Base-by-base conservation (phyloP, 1,139 yeast genomes). In the Kodamaea sp. region DNA sequence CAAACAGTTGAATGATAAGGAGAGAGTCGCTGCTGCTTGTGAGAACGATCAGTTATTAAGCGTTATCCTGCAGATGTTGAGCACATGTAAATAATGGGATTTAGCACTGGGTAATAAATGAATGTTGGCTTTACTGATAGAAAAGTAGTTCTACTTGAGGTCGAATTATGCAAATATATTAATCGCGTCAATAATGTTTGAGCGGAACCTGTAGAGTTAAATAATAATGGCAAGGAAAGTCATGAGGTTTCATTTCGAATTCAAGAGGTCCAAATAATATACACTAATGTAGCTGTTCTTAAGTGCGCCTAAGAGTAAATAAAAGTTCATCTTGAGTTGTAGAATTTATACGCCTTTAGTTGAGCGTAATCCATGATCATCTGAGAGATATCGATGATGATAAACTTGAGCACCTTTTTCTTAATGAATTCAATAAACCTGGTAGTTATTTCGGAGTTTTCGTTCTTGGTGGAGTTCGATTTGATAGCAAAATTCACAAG, bases 1-100 rank as follows among this genome's bases (percentile, higher is more conserved):
- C 60, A 90, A 92, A 55, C 99, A 94, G 61, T 74, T 94, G 43
- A 92, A 92, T 55, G 99, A 94, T 57, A 94, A 94, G 63, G 99
- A 94, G 59, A 71, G 99, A 44, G 97, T 92, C 1, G 96, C 97
- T 18, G 98, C 98, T 12, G 99, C 99, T 0, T 90, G 97, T 61
- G 98, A 94, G 53, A 94, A 94, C 50, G 96, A 87, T 40, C 98
- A 94, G 63, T 69, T 94, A 29, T 66, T 90, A 38, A 76, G 80
- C 21, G 98, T 94, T 12, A 85, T 94, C 30, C 84, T 89, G 50
- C 90, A 86, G 48, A 94, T 94, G 99, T 71, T 94, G 44, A 73
- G 86, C 29, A 83, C 92, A 7, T 92, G 97, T 57, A 67, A 66
- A 48, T 69, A 46, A 47, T n/a, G n/a, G n/a, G n/a, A n/a, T n/a